These are phyloP conservation scores for Oryza coarctata DNA, from an alignment of 176 grass and related monocot species.

Conservation along the genomic window DNA sequence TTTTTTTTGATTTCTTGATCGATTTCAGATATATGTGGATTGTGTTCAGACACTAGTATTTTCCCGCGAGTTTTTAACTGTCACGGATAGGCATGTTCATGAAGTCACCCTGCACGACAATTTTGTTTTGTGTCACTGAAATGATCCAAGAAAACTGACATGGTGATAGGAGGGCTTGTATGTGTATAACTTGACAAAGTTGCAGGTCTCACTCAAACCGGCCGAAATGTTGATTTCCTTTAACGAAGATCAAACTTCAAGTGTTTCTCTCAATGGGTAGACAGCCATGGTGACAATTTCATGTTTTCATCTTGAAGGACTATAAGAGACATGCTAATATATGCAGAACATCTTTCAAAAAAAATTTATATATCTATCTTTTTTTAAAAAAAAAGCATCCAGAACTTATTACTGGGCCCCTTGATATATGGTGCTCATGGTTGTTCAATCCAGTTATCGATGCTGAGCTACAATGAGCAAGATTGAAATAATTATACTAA, in stretches of 20 bases:
- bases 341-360: not conserved
- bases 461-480: constrained; percentile 41
- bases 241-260: not conserved
- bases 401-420: constrained; percentile 46
- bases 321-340: not conserved
- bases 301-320: not conserved
- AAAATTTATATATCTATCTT: too few species aligned
- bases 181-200: constrained; percentile 57
- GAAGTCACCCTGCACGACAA: constrained; percentile 59
- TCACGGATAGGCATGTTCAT: constrained; percentile 76
- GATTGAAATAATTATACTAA: not conserved
- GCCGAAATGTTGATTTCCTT: constrained; percentile 50
- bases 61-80: not conserved
- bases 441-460: constrained; percentile 67
- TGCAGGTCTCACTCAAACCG: constrained; percentile 50
- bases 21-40: not conserved
- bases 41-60: not conserved
- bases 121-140: not conserved
- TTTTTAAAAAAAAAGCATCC: too few species aligned
- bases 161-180: not conserved
- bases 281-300: not conserved
- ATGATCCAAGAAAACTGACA: not conserved
- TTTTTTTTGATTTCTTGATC: not conserved
- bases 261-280: too few species aligned
- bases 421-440: constrained; percentile 68